phyloP scores from a whole-genome alignment of 257 asterid species.

The Oldenlandia corymbosa region DNA sequence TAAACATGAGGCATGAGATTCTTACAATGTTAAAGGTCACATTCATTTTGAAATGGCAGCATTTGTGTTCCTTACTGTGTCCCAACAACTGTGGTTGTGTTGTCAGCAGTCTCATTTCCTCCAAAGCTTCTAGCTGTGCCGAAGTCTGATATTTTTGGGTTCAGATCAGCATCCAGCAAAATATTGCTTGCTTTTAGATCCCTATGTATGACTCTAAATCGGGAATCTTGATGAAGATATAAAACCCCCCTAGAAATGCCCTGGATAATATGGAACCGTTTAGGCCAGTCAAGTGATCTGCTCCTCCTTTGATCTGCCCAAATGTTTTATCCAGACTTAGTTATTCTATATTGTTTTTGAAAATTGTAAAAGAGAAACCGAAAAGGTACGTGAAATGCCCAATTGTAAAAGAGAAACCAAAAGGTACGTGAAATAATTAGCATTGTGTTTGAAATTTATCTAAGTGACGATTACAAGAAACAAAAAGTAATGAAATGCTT shows the following conservation, averaged over 20 bases:
- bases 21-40: too few relatives aligned
- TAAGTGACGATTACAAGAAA: too few relatives aligned
- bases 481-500: too few relatives aligned
- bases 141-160: constrained; percentile 57
- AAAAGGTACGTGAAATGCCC: too few relatives aligned
- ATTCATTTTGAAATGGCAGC: too few relatives aligned
- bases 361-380: too few relatives aligned
- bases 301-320: constrained; percentile 26
- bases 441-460: too few relatives aligned
- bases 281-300: constrained; percentile 36
- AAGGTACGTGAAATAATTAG: too few relatives aligned
- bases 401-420: too few relatives aligned
- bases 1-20: too few relatives aligned
- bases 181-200: constrained; percentile 53
- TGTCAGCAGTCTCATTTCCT: constrained; percentile 42
- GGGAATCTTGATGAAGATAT: constrained; percentile 59
- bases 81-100: constrained; percentile 42
- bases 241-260: constrained; percentile 46
- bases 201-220: constrained; percentile 38
- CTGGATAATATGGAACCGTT: constrained; percentile 30
- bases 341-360: too few relatives aligned
- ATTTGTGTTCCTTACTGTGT: constrained; percentile 49
- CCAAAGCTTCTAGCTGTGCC: constrained; percentile 41
- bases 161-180: constrained; percentile 37
- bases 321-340: too few relatives aligned